Conservation (phyloP, 345 rosid species). For the Eucalyptus erythrocorys region DNA sequence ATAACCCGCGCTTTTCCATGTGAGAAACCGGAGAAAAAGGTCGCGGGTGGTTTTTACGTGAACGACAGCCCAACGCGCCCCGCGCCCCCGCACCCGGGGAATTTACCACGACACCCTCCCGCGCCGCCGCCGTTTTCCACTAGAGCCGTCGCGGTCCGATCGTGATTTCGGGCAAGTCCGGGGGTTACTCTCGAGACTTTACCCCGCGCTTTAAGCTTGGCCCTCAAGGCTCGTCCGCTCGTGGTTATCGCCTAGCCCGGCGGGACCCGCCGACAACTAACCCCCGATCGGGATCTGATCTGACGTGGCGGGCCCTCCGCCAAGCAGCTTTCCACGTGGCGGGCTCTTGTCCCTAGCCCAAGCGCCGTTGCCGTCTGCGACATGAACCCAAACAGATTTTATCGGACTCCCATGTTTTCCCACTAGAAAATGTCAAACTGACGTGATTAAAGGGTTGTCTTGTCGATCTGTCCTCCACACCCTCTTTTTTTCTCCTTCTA, state of each 20-base stretch:
- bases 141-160: neutral
- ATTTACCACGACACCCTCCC: neutral
- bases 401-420: neutral
- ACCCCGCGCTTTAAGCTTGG: neutral
- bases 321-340: neutral
- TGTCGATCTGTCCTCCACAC: neutral
- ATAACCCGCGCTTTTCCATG: neutral
- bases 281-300: neutral
- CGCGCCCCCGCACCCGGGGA: too few species aligned
- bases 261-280: accelerated
- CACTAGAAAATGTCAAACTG: neutral
- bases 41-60: neutral
- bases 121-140: accelerated
- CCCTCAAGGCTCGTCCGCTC: neutral
- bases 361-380: neutral
- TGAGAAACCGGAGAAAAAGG: neutral
- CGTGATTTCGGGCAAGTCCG: neutral
- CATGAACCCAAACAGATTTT: neutral
- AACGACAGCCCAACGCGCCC: neutral
- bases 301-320: neutral
- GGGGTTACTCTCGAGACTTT: neutral
- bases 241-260: neutral
- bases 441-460: neutral
- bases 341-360: neutral
- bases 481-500: neutral